Evolutionary conservation across 2,329 filamentous ascomycete species (phyloP).

Genomic region (Pseudogymnoascus sp.): DNA sequence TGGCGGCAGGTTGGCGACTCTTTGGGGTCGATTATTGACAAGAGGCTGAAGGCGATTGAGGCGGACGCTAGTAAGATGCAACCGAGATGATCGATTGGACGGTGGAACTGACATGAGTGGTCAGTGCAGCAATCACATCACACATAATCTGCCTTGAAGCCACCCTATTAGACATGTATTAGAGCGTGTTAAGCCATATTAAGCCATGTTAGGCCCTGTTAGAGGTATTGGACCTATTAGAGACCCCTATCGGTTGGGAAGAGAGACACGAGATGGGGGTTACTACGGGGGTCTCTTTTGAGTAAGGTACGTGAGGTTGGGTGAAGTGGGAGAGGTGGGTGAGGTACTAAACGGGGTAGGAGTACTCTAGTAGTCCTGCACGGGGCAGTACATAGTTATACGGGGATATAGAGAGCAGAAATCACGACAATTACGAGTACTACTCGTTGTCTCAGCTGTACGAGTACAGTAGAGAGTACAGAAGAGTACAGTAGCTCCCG

Average conservation of each 20-base stretch:
- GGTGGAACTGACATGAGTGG: conserved; percentile 5
- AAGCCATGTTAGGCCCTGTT: neutral
- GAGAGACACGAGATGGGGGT: neutral
- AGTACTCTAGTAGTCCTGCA: neutral
- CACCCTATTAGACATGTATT: conserved; percentile 3
- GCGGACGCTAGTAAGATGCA: conserved; percentile 9
- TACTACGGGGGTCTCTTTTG: neutral
- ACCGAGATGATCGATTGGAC: conserved; percentile 11
- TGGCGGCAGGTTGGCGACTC: neutral
- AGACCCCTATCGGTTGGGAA: neutral
- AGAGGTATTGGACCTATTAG: neutral
- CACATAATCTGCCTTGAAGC: conserved; percentile 1
- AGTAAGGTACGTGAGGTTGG: neutral
- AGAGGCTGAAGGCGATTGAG: conserved; percentile 10
- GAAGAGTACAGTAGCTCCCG: neutral
- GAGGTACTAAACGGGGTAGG: too few species aligned
- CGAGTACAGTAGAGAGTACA: neutral
- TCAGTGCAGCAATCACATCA: conserved; percentile 10
- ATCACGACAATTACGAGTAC: neutral
- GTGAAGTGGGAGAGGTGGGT: neutral
- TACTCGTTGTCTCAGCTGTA: neutral
- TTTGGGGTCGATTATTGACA: conserved; percentile 2
- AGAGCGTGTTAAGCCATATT: neutral
- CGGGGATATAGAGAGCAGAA: neutral
- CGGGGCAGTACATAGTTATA: neutral